These are phyloP conservation scores for Pichia sp. DNA, from an alignment of 1,139 yeast species.

Conservation along the genomic window DNA sequence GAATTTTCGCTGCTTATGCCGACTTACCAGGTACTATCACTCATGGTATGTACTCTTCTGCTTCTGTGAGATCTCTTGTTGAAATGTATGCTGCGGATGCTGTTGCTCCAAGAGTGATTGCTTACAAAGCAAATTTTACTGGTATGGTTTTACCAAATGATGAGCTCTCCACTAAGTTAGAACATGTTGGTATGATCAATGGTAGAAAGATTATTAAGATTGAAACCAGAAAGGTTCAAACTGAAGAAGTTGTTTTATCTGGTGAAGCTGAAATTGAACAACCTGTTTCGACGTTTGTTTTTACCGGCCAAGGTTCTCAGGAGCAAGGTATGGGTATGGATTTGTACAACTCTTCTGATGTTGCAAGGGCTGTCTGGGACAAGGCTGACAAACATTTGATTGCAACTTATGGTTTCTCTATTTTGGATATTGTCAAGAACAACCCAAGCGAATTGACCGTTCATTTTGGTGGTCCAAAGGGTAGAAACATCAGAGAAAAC, in stretches of 20 bases:
- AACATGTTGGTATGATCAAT: constrained; percentile 97
- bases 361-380: constrained; percentile 96
- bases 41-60: constrained; percentile 98
- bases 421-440: constrained; percentile 88
- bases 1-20: constrained; percentile 91
- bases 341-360: constrained; percentile 81
- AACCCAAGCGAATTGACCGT: constrained; percentile 94
- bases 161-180: constrained; percentile 78
- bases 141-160: constrained; percentile 99
- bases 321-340: constrained; percentile 99
- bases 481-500: constrained; percentile 91
- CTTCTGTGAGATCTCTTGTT: constrained; percentile 88
- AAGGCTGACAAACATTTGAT: constrained; percentile 93
- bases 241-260: constrained; percentile 68
- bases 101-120: constrained; percentile 92
- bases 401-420: constrained; percentile 93
- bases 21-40: constrained; percentile 95
- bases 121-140: constrained; percentile 83
- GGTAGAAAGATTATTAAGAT: constrained; percentile 97
- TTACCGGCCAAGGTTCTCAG: constrained; percentile 99
- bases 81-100: constrained; percentile 99
- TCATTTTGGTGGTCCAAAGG: constrained; percentile 97
- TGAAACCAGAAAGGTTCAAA: constrained; percentile 78
- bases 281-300: constrained; percentile 93
- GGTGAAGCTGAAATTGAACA: constrained; percentile 99